Conservation (phyloP, 2,329 filamentous ascomycete genomes). For the Claviceps citrina region DNA sequence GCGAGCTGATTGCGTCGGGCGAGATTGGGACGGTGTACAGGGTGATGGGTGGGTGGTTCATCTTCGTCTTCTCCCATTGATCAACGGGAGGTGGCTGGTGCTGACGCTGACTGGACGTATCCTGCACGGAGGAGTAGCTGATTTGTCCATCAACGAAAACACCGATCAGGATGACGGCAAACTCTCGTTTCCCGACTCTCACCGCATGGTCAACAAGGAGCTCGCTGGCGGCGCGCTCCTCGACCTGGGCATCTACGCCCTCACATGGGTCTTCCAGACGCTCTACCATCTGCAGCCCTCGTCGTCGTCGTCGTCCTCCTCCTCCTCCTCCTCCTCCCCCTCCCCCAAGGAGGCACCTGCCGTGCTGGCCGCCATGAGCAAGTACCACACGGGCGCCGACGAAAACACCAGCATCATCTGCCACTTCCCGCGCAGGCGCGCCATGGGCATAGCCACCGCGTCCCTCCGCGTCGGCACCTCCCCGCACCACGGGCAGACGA, state of each 20-base stretch:
- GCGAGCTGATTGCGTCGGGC: conserved; percentile 44
- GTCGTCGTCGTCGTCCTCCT: conserved; percentile 19
- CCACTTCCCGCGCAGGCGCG: conserved; percentile 53
- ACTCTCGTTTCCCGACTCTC: conserved; percentile 40
- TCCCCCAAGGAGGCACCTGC: conserved; percentile 47
- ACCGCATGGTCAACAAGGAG: conserved; percentile 70
- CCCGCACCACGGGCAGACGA: conserved; percentile 43
- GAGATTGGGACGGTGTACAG: conserved; percentile 47
- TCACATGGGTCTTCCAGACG: conserved; percentile 84
- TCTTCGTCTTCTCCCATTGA: neutral
- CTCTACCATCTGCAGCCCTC: conserved; percentile 67
- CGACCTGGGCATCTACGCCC: conserved; percentile 74
- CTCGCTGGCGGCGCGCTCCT: conserved; percentile 71
- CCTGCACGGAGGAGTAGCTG: too few species aligned
- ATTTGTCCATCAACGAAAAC: conserved; percentile 46
- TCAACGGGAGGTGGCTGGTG: too few species aligned
- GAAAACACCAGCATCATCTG: conserved; percentile 66
- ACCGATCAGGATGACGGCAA: conserved; percentile 33
- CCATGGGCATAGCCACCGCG: conserved; percentile 59
- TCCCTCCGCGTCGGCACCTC: conserved; percentile 46
- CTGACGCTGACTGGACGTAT: too few species aligned
- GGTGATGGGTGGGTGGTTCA: conserved; percentile 30
- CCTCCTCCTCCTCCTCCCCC: too few species aligned
- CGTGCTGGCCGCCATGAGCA: conserved; percentile 53
- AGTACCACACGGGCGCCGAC: conserved; percentile 61